These are phyloP conservation scores for Coemansia sp. DNA, from an alignment of 192 early-diverging fungal genomes.

Conservation along the genomic window DNA sequence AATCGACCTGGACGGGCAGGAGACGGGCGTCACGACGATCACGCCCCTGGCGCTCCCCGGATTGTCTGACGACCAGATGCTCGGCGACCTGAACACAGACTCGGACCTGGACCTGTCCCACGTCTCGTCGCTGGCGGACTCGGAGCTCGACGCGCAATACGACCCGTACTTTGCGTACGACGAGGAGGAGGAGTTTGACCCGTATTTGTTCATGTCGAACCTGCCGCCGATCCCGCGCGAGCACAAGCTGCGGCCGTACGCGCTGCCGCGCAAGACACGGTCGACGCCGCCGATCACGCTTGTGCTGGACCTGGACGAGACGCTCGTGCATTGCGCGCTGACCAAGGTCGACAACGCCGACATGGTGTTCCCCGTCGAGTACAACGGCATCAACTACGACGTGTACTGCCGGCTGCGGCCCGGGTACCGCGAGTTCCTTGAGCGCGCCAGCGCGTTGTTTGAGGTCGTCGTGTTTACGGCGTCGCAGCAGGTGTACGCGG, in stretches of 20 bases:
- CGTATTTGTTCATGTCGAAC: slow-evolving; percentile 58
- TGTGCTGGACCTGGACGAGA: slow-evolving; percentile 68
- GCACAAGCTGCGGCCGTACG: slow-evolving; percentile 54
- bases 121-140: slow-evolving; percentile 28
- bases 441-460: slow-evolving; percentile 56
- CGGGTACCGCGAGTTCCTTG: slow-evolving; percentile 60
- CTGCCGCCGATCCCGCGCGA: slow-evolving; percentile 60
- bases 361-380: slow-evolving; percentile 63
- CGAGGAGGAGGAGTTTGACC: slow-evolving; percentile 50
- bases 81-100: slow-evolving; percentile 3
- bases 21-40: not conserved
- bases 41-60: slow-evolving; percentile 9
- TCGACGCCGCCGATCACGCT: slow-evolving; percentile 64
- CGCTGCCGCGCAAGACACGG: slow-evolving; percentile 60
- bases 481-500: slow-evolving; percentile 72
- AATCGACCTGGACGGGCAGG: not conserved
- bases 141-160: slow-evolving; percentile 24
- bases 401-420: slow-evolving; percentile 73
- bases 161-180: slow-evolving; percentile 37
- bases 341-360: slow-evolving; percentile 57
- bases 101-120: slow-evolving; percentile 23
- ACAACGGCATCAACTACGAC: slow-evolving; percentile 60
- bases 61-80: not conserved
- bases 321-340: slow-evolving; percentile 67
- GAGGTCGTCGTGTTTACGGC: slow-evolving; percentile 77